Conservation (phyloP, 345 rosid species). For the Kandelia obovata region DNA sequence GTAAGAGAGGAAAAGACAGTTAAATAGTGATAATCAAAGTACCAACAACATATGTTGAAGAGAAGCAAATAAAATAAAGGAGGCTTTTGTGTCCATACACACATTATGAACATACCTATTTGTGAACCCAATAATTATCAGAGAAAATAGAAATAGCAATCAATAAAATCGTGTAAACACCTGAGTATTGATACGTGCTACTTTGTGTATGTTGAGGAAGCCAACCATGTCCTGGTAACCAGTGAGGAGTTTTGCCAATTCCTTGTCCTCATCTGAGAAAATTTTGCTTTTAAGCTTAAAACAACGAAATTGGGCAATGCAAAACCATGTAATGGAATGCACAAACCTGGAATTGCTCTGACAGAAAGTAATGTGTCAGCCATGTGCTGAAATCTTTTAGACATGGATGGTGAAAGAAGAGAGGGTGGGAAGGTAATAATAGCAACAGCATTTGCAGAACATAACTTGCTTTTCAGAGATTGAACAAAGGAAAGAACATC, state of each 20-base stretch:
- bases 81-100: too few relatives aligned
- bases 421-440: conserved; percentile 69
- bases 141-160: background rate
- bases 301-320: background rate
- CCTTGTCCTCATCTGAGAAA: conserved; percentile 70
- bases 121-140: background rate
- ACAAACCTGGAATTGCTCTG: conserved; percentile 73
- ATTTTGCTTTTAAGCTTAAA: conserved; percentile 10
- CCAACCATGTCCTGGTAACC: conserved; percentile 96
- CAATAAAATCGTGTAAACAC: conserved; percentile 22
- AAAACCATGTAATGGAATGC: background rate
- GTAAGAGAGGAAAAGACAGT: background rate
- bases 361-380: conserved; percentile 83
- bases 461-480: conserved; percentile 67
- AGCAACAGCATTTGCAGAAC: conserved; percentile 78
- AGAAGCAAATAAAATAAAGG: too few relatives aligned
- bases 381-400: conserved; percentile 86
- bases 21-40: too few relatives aligned
- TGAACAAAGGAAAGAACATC: conserved; percentile 76
- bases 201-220: conserved; percentile 76
- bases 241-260: conserved; percentile 68
- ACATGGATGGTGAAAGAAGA: conserved; percentile 58
- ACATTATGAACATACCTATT: background rate
- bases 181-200: conserved; percentile 79
- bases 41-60: too few relatives aligned